phyloP scores from a whole-genome alignment of 2,329 filamentous ascomycete genomes.

The Blumeriella jaapii region DNA sequence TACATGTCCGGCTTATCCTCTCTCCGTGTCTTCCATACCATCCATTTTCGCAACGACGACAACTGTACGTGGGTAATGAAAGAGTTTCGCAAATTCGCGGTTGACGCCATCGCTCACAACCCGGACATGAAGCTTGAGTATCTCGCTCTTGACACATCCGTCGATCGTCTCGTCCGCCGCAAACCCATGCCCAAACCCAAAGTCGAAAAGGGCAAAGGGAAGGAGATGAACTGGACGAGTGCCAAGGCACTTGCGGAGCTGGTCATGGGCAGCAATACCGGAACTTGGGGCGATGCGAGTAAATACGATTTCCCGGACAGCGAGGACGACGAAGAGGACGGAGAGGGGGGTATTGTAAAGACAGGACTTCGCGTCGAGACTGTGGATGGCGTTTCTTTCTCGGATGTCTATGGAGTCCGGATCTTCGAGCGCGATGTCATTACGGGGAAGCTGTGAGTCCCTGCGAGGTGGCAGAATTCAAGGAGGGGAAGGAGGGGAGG shows the following conservation, averaged over 20 bases:
- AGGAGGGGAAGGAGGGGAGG: background rate
- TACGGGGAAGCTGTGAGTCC: constrained; percentile 30
- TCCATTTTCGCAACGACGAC: constrained; percentile 43
- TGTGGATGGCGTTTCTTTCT: constrained; percentile 32
- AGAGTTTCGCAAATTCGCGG: constrained; percentile 45
- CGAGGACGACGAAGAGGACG: constrained; percentile 23
- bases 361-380: constrained; percentile 29
- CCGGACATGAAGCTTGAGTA: constrained; percentile 46
- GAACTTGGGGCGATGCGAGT: constrained; percentile 2
- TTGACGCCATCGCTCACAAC: constrained; percentile 45
- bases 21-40: constrained; percentile 44
- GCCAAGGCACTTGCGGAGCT: constrained; percentile 3
- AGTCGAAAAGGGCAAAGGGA: constrained; percentile 28
- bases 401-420: constrained; percentile 36
- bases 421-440: constrained; percentile 49
- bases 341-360: constrained; percentile 26
- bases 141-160: constrained; percentile 40
- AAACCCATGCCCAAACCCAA: constrained; percentile 19
- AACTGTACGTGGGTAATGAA: constrained; percentile 44
- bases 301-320: constrained; percentile 16
- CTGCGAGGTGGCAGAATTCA: background rate
- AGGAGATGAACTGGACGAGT: constrained; percentile 21
- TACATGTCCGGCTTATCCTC: constrained; percentile 35
- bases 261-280: constrained; percentile 1
- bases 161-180: constrained; percentile 36